Conservation (phyloP, 768 basidiomycete genomes). For the Nevesoporus exiguus region DNA sequence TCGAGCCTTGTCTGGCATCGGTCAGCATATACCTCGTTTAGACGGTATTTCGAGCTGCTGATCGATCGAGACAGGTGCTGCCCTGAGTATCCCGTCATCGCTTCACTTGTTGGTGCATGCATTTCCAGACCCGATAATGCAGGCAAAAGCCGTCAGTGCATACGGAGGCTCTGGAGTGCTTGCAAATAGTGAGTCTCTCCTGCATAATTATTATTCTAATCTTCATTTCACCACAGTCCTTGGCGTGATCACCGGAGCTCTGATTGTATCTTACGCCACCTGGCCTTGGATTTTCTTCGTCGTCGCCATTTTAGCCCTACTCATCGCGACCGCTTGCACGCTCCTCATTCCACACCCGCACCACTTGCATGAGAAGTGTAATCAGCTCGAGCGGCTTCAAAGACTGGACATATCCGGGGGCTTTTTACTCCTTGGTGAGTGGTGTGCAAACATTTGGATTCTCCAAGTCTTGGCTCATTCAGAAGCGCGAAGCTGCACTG, state of each 20-base stretch:
- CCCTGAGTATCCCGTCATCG: background rate
- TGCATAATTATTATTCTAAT: too few relatives aligned
- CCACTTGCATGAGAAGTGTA: too few relatives aligned
- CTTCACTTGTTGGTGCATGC: background rate
- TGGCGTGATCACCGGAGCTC: background rate
- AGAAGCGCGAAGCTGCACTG: too few relatives aligned
- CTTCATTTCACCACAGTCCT: background rate
- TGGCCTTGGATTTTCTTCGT: background rate
- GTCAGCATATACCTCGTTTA: background rate
- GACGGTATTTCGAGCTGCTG: background rate
- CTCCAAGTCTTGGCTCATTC: too few relatives aligned
- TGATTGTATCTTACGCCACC: background rate
- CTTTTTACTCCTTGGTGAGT: too few relatives aligned
- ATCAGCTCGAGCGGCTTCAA: too few relatives aligned
- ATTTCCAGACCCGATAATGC: background rate
- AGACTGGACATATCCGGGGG: too few relatives aligned
- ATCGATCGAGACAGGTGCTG: background rate
- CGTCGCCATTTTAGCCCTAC: background rate
- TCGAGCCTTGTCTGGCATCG: background rate
- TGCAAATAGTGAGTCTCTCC: background rate
- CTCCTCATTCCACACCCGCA: background rate
- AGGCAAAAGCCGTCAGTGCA: background rate
- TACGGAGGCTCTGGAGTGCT: background rate
- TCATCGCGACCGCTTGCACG: background rate
- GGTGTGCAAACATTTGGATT: too few relatives aligned